Percentiles rank a stretch among this genome's conserved stretches.
Conservation (phyloP, 78 protist species). For the Speleostelium caveatum region DNA sequence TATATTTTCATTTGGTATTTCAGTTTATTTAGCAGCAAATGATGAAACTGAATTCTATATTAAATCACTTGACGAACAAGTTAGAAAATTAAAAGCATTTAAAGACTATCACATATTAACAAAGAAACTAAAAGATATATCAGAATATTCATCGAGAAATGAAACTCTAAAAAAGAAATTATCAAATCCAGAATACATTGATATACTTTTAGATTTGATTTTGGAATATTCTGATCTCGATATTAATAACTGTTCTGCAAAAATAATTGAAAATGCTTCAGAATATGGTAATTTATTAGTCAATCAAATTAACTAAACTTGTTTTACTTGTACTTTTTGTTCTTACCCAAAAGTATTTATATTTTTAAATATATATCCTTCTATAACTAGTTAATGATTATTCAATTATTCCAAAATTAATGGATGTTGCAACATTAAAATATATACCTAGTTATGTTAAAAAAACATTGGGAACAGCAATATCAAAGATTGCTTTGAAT, state of each 20-base stretch:
- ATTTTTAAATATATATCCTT: neutral
- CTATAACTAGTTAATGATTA: constrained; percentile 22
- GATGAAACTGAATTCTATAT: constrained; percentile 50
- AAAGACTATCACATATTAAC: constrained; percentile 18
- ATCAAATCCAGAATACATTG: constrained; percentile 20
- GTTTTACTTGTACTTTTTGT: too few species aligned
- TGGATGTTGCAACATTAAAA: constrained; percentile 17
- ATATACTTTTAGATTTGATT: constrained; percentile 34
- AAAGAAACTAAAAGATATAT: neutral
- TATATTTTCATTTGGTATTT: constrained; percentile 42
- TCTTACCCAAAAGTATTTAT: too few species aligned
- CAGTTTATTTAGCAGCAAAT: constrained; percentile 31
- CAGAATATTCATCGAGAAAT: constrained; percentile 32
- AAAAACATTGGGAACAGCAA: constrained; percentile 41
- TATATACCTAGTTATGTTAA: constrained; percentile 61
- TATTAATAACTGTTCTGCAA: constrained; percentile 32
- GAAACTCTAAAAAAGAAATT: constrained; percentile 25
- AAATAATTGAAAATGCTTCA: constrained; percentile 44
- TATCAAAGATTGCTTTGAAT: constrained; percentile 39
- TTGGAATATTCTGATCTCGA: constrained; percentile 47
- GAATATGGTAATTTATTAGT: constrained; percentile 14
- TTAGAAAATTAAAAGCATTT: constrained; percentile 1
- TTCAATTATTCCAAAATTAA: constrained; percentile 45
- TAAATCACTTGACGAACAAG: neutral
- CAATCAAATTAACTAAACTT: too few species aligned